Conservation (phyloP, 352 stramenopile genomes). For the Pilasporangium apinafurcum region DNA sequence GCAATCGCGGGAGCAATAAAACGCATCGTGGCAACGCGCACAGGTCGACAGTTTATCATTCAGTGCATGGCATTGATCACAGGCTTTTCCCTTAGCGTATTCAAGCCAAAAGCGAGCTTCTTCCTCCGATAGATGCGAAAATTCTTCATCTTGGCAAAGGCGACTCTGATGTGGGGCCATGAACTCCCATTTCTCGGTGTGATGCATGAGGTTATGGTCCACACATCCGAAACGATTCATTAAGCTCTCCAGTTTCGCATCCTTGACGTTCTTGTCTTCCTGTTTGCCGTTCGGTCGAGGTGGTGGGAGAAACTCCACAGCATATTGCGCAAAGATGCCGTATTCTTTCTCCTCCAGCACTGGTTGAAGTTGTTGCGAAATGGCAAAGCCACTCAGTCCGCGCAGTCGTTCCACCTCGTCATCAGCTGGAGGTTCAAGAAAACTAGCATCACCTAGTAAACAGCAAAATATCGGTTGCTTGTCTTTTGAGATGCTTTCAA, state of each 20-base stretch:
- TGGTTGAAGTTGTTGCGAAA: constrained; percentile 61
- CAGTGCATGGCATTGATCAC: constrained; percentile 51
- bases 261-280: constrained; percentile 21
- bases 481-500: constrained; percentile 18
- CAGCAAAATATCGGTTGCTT: constrained; percentile 54
- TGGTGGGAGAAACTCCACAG: constrained; percentile 64
- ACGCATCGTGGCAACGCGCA: constrained; percentile 52
- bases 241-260: constrained; percentile 30
- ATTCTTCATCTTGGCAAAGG: constrained; percentile 30
- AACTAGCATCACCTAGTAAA: constrained; percentile 62
- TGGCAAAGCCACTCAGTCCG: constrained; percentile 72
- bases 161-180: constrained; percentile 36
- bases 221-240: constrained; percentile 73
- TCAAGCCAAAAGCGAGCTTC: constrained; percentile 66
- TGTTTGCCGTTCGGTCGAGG: constrained; percentile 16
- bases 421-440: constrained; percentile 34
- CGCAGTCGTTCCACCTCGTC: constrained; percentile 49
- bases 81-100: constrained; percentile 48
- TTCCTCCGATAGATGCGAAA: constrained; percentile 41
- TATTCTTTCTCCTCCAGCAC: constrained; percentile 36
- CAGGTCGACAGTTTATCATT: constrained; percentile 55
- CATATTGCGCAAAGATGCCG: constrained; percentile 52
- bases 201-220: constrained; percentile 74
- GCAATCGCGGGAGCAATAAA: constrained; percentile 81
- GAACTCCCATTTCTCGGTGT: constrained; percentile 81